Base-by-base conservation (phyloP, 2,329 filamentous ascomycete genomes). In the Immersiporthe knoxdaviesiana region DNA sequence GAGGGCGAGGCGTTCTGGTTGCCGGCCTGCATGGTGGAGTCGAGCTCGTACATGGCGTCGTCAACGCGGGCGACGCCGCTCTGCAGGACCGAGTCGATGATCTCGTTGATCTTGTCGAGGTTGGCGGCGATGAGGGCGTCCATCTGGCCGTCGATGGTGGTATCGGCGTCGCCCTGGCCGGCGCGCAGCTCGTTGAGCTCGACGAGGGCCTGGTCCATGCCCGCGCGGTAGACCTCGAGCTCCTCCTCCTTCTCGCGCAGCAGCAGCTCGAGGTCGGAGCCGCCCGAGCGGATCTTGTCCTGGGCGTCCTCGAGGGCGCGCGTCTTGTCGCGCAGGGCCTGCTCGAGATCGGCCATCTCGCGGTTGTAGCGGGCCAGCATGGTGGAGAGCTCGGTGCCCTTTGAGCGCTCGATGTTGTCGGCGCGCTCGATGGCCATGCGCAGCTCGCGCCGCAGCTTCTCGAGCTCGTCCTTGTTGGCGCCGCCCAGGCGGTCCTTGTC, bases 1-100 rank as follows among this genome's bases (percentile, higher is more conserved):
- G 95, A 89, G 18, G 96, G 94, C 54, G 94, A 97, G 0, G 96
- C 96, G 76, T 97, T 99, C 82, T 98, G 96, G 82, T 99, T 99
- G 79, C 96, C 96, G 54, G 95, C 96, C 79, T 98, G 95, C 94
- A 98, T 98, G 27, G 92, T 92, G 27, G 96, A 98, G 80, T 99
- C 96, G 58, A 99, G 85, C 80, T 99, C 96, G 81, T 99, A 99
- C 47, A 99, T 84, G 58, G 96, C 94, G 80, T 99, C 96, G 76
- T 99, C 96, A 18, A 99, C 94, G 59, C 96, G 91, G 76, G 96
- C 90, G 30, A 98, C 93, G 74, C 94, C 96, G 63, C 93, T 91
- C 78, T 98, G 94, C 52, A 99, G 84, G 3, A 99, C 96, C 0
- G 95, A 97, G 79, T 99, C 96, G 74, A 99, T 97, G 66, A 99